Evolutionary conservation across 2,329 filamentous ascomycete species (phyloP), one percentile per base, ranked within the genome.

Genomic region (Chaetomium sp.): DNA sequence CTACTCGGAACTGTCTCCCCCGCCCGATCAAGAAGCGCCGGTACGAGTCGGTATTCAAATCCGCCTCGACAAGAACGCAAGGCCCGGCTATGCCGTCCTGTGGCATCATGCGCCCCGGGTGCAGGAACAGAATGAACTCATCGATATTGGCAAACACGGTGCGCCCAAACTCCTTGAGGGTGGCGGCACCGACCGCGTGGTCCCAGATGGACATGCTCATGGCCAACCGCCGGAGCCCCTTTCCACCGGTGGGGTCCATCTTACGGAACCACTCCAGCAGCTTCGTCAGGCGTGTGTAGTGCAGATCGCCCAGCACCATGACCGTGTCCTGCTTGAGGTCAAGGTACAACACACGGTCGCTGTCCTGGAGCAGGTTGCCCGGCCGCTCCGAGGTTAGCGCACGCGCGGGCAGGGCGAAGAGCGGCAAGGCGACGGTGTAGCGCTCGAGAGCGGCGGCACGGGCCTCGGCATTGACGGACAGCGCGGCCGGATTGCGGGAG

Each of bases 391-490:
- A 43, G 5, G 50, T 50, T 49, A 57, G 40, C 27, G 57, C 49
- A 1, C 50, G 50, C 5, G 56, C 14, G 14, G 35, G 33, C 14
- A 46, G 41, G 2, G 41, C 54, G 34, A 60, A 61, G 19, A 67
- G 66, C 3, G 60, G 69, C 50, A 71, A 59, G 14, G 60, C 55
- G 51, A 69, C 64, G n/a, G 64, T 62, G 60, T 69, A 71, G 64
- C 62, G 62, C 37, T 53, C 46, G 42, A 67, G 63, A 32, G 70
- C 70, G 11, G 66, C 55, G 6, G 54, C 52, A 52, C 70, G 70
- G 9, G 69, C 59, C 60, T 73, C 69, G 58, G 56, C 54, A 58
- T 54, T 68, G 51, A 69, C 68, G 38, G 64, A 66, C 5, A 72
- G 61, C 1, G 65, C 66, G 2, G 64, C 65, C 3, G 70, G 69